Conservation (phyloP, 495 filamentous ascomycete species). For the Elaphomyces granulatus region DNA sequence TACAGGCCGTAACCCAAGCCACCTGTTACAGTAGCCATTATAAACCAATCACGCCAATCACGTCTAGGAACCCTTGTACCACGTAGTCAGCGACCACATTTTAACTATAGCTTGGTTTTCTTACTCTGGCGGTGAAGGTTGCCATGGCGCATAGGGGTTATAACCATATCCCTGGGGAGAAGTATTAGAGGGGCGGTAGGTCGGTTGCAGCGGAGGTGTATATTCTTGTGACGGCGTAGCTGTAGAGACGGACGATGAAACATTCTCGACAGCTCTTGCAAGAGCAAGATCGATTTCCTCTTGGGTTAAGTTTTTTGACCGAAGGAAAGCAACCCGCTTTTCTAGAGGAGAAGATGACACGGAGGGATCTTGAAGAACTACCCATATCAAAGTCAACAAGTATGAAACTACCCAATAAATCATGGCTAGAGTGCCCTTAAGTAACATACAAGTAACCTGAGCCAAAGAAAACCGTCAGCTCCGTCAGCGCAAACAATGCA, state of each 20-base stretch:
- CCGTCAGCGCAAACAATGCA: constrained; percentile 1
- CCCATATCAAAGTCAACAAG: no score
- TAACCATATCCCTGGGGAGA: constrained; percentile 54
- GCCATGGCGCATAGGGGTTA: constrained; percentile 54
- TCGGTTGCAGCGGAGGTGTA: constrained; percentile 35
- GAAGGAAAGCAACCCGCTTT: constrained; percentile 81
- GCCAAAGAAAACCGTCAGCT: constrained; percentile 8
- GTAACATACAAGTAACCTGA: constrained; percentile 28
- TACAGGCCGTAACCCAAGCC: constrained; percentile 81
- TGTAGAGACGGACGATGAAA: constrained; percentile 25
- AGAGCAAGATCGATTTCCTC: constrained; percentile 85
- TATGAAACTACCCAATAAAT: neutral
- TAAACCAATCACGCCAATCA: constrained; percentile 98
- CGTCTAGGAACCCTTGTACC: constrained; percentile 44
- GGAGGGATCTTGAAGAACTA: constrained; percentile 87
- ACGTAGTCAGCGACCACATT: neutral
- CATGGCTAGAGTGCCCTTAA: constrained; percentile 5
- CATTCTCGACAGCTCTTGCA: constrained; percentile 44
- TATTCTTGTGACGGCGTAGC: constrained; percentile 29
- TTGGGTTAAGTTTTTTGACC: constrained; percentile 92
- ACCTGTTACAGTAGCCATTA: constrained; percentile 84
- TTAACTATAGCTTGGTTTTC: constrained; percentile 5
- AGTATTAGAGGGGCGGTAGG: constrained; percentile 37
- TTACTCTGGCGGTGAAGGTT: constrained; percentile 49
- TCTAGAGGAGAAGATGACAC: constrained; percentile 85